These are phyloP conservation scores for Calvatia gigantea DNA, from an alignment of 768 basidiomycete genomes.

Conservation along the genomic window DNA sequence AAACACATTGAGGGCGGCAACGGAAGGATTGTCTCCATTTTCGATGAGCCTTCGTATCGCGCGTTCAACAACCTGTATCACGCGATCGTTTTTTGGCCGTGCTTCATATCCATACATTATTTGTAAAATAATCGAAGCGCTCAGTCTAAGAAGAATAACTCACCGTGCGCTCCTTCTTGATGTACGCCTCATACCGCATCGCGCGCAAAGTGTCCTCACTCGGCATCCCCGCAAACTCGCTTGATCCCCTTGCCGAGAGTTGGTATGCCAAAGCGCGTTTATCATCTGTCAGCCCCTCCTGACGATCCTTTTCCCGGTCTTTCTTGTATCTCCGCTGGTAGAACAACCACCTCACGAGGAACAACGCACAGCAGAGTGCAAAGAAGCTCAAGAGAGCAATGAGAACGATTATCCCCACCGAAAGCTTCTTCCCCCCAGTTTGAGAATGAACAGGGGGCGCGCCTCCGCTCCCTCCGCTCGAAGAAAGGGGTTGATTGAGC, in stretches of 20 bases:
- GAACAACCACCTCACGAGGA: constrained; percentile 50
- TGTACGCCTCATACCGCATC: constrained; percentile 36
- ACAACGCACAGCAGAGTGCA: constrained; percentile 48
- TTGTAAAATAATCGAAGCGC: constrained; percentile 2
- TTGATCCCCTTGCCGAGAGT: constrained; percentile 27
- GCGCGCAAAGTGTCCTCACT: constrained; percentile 37
- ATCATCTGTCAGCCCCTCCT: constrained; percentile 15
- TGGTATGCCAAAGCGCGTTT: constrained; percentile 29
- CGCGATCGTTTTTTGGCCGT: constrained; percentile 19
- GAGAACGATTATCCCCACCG: constrained; percentile 61
- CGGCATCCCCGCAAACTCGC: constrained; percentile 22
- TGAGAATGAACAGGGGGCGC: not conserved
- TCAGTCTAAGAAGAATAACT: constrained; percentile 4
- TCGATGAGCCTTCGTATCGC: constrained; percentile 16
- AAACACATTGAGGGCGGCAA: constrained; percentile 21
- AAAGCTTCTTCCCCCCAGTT: constrained; percentile 34
- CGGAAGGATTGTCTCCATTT: constrained; percentile 19
- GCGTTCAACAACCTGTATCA: constrained; percentile 18
- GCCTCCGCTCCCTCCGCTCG: constrained; percentile 3
- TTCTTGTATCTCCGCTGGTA: constrained; percentile 33
- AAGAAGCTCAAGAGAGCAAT: constrained; percentile 59
- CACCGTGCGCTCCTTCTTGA: constrained; percentile 28
- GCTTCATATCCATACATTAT: constrained; percentile 32
- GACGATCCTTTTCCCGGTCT: constrained; percentile 12
- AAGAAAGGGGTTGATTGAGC: constrained; percentile 51